Evolutionary conservation across 2,329 filamentous ascomycete genomes (phyloP).

Genomic region (Fusarium nelsonii): DNA sequence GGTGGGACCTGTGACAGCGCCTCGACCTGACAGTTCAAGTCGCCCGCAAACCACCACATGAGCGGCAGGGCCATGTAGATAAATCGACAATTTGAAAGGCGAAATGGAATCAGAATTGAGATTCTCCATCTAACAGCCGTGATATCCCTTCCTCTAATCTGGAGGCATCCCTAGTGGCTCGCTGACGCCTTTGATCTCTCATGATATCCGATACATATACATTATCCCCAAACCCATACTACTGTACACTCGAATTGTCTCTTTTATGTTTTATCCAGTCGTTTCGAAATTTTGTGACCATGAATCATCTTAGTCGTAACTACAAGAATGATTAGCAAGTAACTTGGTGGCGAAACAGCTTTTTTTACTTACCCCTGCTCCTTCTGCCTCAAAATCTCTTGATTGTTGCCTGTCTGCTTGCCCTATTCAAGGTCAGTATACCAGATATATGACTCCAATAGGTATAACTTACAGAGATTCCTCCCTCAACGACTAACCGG

Average conservation of each 20-base stretch:
- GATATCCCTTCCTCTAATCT: conserved; percentile 9
- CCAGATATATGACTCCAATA: not conserved
- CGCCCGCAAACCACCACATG: not conserved
- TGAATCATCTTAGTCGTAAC: conserved; percentile 36
- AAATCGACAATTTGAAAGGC: not conserved
- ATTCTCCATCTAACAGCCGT: conserved; percentile 41
- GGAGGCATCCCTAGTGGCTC: conserved; percentile 17
- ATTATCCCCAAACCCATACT: conserved; percentile 42
- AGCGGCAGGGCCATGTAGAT: not conserved
- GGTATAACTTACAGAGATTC: conserved; percentile 71
- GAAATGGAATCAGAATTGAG: conserved; percentile 37
- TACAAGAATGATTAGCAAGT: conserved; percentile 14
- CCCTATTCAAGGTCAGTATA: conserved; percentile 61
- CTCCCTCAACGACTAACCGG: conserved; percentile 89
- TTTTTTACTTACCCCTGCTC: conserved; percentile 75
- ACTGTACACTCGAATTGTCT: conserved; percentile 44
- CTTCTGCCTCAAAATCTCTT: conserved; percentile 79
- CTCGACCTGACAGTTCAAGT: not conserved
- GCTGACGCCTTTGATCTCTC: conserved; percentile 25
- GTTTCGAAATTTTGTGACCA: conserved; percentile 15
- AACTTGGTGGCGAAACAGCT: not conserved
- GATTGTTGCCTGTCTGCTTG: conserved; percentile 76
- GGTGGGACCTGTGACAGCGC: not conserved
- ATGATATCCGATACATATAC: conserved; percentile 49
- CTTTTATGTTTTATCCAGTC: conserved; percentile 20